Conservation (phyloP, 1,139 yeast species). For the Sugiyamaella novakii region DNA sequence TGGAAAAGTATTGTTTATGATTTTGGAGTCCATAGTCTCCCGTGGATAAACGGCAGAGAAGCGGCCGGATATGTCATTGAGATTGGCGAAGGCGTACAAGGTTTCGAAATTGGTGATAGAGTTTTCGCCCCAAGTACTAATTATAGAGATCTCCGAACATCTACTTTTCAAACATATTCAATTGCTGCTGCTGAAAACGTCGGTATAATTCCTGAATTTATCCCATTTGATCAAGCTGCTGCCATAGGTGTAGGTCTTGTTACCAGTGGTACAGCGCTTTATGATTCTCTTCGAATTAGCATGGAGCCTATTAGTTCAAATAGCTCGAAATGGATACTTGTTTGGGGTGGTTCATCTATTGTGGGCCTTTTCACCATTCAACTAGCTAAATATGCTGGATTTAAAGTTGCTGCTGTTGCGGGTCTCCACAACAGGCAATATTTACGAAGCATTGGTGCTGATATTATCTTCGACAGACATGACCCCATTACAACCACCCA, state of each 20-base stretch:
- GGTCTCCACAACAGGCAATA: slow-evolving; percentile 42
- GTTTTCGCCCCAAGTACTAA: slow-evolving; percentile 51
- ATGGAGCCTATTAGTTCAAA: slow-evolving; percentile 20
- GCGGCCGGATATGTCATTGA: slow-evolving; percentile 47
- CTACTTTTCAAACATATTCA: slow-evolving; percentile 52
- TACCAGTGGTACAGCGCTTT: slow-evolving; percentile 49
- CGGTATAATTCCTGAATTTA: slow-evolving; percentile 47
- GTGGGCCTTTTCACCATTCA: slow-evolving; percentile 59
- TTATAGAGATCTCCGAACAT: slow-evolving; percentile 51
- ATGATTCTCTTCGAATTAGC: slow-evolving; percentile 33
- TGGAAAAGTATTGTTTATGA: slow-evolving; percentile 55
- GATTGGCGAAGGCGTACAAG: slow-evolving; percentile 42
- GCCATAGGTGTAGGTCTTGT: slow-evolving; percentile 53
- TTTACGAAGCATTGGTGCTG: slow-evolving; percentile 46
- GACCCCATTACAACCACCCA: slow-evolving; percentile 36
- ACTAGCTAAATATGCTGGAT: slow-evolving; percentile 53
- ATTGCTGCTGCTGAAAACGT: slow-evolving; percentile 48
- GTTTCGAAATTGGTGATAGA: slow-evolving; percentile 41
- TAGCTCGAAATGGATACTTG: slow-evolving; percentile 37
- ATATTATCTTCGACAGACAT: slow-evolving; percentile 46
- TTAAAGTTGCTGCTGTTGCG: slow-evolving; percentile 52
- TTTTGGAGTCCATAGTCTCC: slow-evolving; percentile 53
- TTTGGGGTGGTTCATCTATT: slow-evolving; percentile 68
- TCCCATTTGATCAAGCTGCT: slow-evolving; percentile 47
- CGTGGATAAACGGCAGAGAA: slow-evolving; percentile 56